A percentile compares a stretch with the other conserved stretches of the same genome.
Conservation (phyloP, 2,329 filamentous ascomycete genomes). For the Aspergillus hiratsukae region DNA sequence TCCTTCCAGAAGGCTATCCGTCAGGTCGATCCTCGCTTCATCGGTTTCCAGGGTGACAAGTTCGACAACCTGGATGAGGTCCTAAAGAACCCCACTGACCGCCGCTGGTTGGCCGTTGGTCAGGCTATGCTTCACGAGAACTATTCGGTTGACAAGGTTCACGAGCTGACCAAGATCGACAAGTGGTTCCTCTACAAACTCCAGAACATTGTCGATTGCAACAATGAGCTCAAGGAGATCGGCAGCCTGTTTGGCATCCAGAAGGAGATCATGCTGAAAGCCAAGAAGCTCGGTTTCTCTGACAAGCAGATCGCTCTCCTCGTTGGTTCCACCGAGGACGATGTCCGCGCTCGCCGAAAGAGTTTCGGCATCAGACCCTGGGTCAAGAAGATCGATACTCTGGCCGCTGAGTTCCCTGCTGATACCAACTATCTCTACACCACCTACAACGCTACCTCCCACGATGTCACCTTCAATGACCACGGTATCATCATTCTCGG, state of each 20-base stretch:
- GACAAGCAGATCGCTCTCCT: slow-evolving; percentile 90
- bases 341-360: slow-evolving; percentile 79
- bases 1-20: slow-evolving; percentile 98
- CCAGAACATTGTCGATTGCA: slow-evolving; percentile 92
- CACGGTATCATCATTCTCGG: slow-evolving; percentile 86
- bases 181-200: slow-evolving; percentile 99
- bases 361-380: slow-evolving; percentile 87
- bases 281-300: slow-evolving; percentile 97
- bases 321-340: slow-evolving; percentile 80
- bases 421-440: slow-evolving; percentile 96
- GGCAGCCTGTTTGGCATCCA: slow-evolving; percentile 79
- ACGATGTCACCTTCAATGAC: slow-evolving; percentile 92
- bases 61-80: slow-evolving; percentile 90
- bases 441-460: slow-evolving; percentile 91
- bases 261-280: slow-evolving; percentile 81
- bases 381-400: slow-evolving; percentile 97
- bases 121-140: slow-evolving; percentile 97
- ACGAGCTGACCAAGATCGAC: slow-evolving; percentile 96
- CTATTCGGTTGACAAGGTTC: slow-evolving; percentile 86
- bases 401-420: slow-evolving; percentile 93
- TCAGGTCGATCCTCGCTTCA: slow-evolving; percentile 86
- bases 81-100: slow-evolving; percentile 88
- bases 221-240: slow-evolving; percentile 75
- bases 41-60: slow-evolving; percentile 91
- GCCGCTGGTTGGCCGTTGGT: slow-evolving; percentile 93